A percentile compares a stretch with the other conserved stretches of the same genome.
These are phyloP conservation scores for Pichia nanzhaoensis DNA, from an alignment of 805 yeast genomes.

Conservation along the genomic window DNA sequence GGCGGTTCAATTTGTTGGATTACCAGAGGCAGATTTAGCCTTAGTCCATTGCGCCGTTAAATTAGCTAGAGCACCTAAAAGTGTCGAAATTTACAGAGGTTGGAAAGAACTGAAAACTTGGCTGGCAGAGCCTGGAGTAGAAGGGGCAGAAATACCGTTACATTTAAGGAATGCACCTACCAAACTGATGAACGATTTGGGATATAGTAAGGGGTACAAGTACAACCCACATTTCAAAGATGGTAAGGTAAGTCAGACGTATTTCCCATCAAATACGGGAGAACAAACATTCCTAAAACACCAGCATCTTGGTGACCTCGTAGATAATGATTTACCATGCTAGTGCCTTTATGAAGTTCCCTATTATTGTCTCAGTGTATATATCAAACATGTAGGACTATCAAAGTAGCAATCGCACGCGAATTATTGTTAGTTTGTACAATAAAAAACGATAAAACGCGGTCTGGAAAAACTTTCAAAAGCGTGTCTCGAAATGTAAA, in stretches of 20 bases:
- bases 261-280: conserved; percentile 59
- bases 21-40: conserved; percentile 89
- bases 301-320: conserved; percentile 45
- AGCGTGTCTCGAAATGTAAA: neutral
- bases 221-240: conserved; percentile 76
- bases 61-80: conserved; percentile 76
- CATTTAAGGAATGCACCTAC: conserved; percentile 97
- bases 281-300: conserved; percentile 46
- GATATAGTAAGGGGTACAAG: conserved; percentile 78
- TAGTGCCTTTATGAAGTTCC: no score
- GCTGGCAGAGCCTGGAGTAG: conserved; percentile 52
- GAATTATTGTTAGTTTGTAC: neutral
- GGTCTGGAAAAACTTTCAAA: neutral
- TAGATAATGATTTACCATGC: conserved; percentile 35
- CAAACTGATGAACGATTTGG: conserved; percentile 77
- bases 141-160: conserved; percentile 61
- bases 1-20: conserved; percentile 82
- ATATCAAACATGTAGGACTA: no score
- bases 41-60: conserved; percentile 92
- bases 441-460: neutral
- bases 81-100: conserved; percentile 80
- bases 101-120: conserved; percentile 59
- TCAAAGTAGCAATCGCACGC: no score
- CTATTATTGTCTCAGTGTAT: no score
- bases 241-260: conserved; percentile 69